Evolutionary conservation across 2,329 filamentous ascomycete species (phyloP).

Genomic region (Sporothrix phasma): DNA sequence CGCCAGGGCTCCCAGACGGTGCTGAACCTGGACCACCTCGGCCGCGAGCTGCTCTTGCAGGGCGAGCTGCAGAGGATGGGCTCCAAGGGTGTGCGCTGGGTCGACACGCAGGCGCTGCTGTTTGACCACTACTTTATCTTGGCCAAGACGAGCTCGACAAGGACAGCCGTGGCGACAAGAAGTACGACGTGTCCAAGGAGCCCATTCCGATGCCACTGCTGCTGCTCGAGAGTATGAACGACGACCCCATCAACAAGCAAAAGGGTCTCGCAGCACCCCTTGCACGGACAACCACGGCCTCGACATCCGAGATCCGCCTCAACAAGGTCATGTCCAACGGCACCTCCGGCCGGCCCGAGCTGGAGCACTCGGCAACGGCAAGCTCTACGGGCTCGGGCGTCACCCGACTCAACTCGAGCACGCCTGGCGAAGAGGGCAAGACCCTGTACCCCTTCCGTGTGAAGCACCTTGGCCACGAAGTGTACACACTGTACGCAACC

Average conservation of each 20-base stretch:
- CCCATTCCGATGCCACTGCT: conserved; percentile 95
- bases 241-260: conserved; percentile 78
- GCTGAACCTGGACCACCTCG: conserved; percentile 88
- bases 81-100: conserved; percentile 80
- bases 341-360: conserved; percentile 36
- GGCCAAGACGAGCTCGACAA: conserved; percentile 70
- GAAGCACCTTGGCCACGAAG: conserved; percentile 89
- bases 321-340: conserved; percentile 45
- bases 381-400: conserved; percentile 51
- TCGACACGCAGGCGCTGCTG: conserved; percentile 85
- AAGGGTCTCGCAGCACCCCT: conserved; percentile 61
- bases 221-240: conserved; percentile 83
- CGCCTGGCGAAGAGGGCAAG: conserved; percentile 59
- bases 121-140: conserved; percentile 96
- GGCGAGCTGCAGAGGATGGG: conserved; percentile 86
- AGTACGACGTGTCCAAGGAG: conserved; percentile 90
- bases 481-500: conserved; percentile 82
- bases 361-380: conserved; percentile 59
- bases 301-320: conserved; percentile 45
- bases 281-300: conserved; percentile 49
- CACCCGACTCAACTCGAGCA: conserved; percentile 33
- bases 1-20: conserved; percentile 82
- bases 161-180: conserved; percentile 62
- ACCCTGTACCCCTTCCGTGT: conserved; percentile 90
- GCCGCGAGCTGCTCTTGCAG: conserved; percentile 76